Evolutionary conservation across 768 basidiomycete genomes (phyloP).

Genomic region (Mycena vulgaris): DNA sequence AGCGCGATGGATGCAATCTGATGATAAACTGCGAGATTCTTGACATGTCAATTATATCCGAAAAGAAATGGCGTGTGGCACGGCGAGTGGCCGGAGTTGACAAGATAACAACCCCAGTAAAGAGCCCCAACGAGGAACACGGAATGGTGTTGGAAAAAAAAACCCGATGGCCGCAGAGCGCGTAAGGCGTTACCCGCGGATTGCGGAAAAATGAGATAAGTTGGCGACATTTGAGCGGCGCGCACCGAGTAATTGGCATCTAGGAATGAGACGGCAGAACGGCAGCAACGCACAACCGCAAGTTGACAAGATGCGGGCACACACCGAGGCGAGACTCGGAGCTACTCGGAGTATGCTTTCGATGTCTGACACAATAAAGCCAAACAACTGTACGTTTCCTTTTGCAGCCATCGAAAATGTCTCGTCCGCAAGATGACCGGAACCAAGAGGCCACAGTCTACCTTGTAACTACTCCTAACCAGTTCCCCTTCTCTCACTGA

Average conservation of each 20-base stretch:
- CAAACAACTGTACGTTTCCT: conserved; percentile 12
- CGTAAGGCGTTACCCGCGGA: neutral
- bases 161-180: neutral
- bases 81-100: neutral
- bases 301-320: neutral
- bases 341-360: too few relatives aligned
- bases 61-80: neutral
- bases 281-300: neutral
- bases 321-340: too few relatives aligned
- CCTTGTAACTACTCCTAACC: conserved; percentile 62
- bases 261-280: neutral
- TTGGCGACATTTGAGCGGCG: conserved; percentile 23
- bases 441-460: conserved; percentile 95
- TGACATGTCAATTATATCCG: conserved; percentile 27
- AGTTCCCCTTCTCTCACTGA: conserved; percentile 2
- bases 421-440: conserved; percentile 87
- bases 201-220: neutral
- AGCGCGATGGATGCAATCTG: conserved; percentile 32
- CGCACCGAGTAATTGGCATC: neutral
- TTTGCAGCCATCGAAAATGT: conserved; percentile 55
- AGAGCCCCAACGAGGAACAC: neutral
- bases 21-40: conserved; percentile 25
- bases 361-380: too few relatives aligned
- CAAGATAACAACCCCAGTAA: neutral
- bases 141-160: neutral